Conservation (phyloP, 2,329 filamentous ascomycete species). For the Trichoderma gracile region DNA sequence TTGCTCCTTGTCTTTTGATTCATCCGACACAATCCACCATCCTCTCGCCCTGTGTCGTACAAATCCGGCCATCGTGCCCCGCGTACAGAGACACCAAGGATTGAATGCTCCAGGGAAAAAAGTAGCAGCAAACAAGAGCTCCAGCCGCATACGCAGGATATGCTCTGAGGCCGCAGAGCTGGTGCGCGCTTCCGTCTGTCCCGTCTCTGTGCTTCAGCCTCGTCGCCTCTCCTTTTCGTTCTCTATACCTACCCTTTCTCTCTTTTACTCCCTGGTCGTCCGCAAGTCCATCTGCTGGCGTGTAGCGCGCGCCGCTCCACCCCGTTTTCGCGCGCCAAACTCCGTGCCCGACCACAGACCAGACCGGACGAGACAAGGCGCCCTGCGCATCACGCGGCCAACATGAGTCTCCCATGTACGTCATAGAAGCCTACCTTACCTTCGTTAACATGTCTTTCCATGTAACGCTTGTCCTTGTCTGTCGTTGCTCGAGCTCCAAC, state of each 20-base stretch:
- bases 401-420: slow-evolving; percentile 34
- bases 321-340: slow-evolving; percentile 17
- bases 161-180: slow-evolving; percentile 27
- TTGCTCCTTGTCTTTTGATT: too few relatives aligned
- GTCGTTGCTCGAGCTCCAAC: background rate
- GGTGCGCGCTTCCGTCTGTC: slow-evolving; percentile 22
- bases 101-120: background rate
- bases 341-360: background rate
- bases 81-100: background rate
- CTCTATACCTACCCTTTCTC: background rate
- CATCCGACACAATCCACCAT: too few relatives aligned
- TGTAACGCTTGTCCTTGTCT: background rate
- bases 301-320: slow-evolving; percentile 23
- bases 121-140: background rate
- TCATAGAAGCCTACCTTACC: background rate
- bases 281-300: slow-evolving; percentile 10
- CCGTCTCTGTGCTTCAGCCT: slow-evolving; percentile 3
- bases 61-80: background rate
- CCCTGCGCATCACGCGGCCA: slow-evolving; percentile 18
- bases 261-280: too few relatives aligned
- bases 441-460: background rate
- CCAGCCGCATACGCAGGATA: slow-evolving; percentile 24
- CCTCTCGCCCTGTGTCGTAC: background rate
- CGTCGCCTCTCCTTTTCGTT: background rate
- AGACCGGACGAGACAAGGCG: background rate